Conservation (phyloP, 345 rosid genomes). For the Conringia planisiliqua region DNA sequence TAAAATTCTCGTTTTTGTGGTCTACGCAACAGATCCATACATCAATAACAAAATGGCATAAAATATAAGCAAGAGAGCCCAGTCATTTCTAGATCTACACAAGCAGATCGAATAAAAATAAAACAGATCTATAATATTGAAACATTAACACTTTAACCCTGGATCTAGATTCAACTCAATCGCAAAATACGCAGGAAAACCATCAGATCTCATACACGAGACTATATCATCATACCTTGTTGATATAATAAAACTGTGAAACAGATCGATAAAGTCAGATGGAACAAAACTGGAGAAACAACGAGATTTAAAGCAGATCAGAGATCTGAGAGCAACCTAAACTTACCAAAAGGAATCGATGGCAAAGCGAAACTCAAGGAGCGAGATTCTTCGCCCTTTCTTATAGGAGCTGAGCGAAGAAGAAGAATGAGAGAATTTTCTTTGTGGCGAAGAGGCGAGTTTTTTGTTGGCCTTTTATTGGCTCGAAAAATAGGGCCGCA, state of each 20-base stretch:
- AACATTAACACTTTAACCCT: not conserved
- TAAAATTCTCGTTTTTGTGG: not conserved
- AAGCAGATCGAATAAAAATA: not conserved
- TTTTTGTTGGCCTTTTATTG: slow-evolving; percentile 30
- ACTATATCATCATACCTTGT: slow-evolving; percentile 11
- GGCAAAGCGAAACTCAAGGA: slow-evolving; percentile 24
- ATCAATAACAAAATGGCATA: not conserved
- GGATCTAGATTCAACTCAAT: not conserved
- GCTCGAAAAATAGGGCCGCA: slow-evolving; percentile 29
- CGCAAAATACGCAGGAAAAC: not conserved
- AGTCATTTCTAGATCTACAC: not conserved
- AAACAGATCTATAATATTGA: not conserved
- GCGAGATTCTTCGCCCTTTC: slow-evolving; percentile 37
- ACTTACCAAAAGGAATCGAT: slow-evolving; percentile 23
- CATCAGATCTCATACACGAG: not conserved
- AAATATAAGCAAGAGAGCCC: not conserved
- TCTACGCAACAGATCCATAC: slow-evolving; percentile 7
- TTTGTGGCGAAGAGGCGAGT: slow-evolving; percentile 32
- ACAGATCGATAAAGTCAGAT: not conserved
- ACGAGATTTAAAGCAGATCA: slow-evolving; percentile 3
- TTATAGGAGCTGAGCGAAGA: slow-evolving; percentile 31
- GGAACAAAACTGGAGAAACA: not conserved
- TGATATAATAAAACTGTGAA: not conserved
- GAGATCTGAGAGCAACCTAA: slow-evolving; percentile 24
- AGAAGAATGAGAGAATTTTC: slow-evolving; percentile 3